Evolutionary conservation across 1,284 basidiomycete genomes (phyloP), one percentile per base, ranked within the genome.

Genomic region (Ceratobasidium papillatum): DNA sequence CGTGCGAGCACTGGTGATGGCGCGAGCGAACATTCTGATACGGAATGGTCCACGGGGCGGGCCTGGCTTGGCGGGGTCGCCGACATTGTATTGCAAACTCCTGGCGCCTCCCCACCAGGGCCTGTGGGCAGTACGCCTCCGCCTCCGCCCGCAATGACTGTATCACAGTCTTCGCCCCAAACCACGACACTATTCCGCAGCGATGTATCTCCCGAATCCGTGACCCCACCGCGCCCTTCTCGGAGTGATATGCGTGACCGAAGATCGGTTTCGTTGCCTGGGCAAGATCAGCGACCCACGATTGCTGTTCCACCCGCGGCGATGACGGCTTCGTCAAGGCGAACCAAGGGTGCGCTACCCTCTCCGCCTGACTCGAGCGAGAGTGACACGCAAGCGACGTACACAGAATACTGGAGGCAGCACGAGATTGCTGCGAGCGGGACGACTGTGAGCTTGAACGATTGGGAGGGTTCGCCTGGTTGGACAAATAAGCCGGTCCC

Each of bases 361-460:
- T 58, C 68, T 45, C 68, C 68, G 17, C 68, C 68, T 27, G 54
- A 71, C 27, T 71, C 54, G 38, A 71, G 54, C n/a, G 68, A 71
- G 17, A 71, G 68, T 25, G 68, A 71, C 41, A 30, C 54, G 9
- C 54, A 41, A 17, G 54, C 38, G 25, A 59, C 36, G 22, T 71
- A 71, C 32, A 59, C 68, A 8, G 68, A 71, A 25, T 71, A 71
- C 41, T 71, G 54, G 68, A 71, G 54, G 25, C 61, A 62, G 25
- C 38, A 71, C 2, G 41, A 47, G 1, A 8, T 9, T 12, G 7
- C 22, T 19, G 11, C 38, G n/a, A 59, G n/a, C 27, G 54, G 41
- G 22, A 71, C 68, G 68, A 71, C 68, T 19, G 68, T 59, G 38
- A 71, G 65, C 65, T 56, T 69, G 52, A 69, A 69, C 52, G 65